phyloP scores from a whole-genome alignment of 108 stramenopile species.

The Poteriospumella lacustris region DNA sequence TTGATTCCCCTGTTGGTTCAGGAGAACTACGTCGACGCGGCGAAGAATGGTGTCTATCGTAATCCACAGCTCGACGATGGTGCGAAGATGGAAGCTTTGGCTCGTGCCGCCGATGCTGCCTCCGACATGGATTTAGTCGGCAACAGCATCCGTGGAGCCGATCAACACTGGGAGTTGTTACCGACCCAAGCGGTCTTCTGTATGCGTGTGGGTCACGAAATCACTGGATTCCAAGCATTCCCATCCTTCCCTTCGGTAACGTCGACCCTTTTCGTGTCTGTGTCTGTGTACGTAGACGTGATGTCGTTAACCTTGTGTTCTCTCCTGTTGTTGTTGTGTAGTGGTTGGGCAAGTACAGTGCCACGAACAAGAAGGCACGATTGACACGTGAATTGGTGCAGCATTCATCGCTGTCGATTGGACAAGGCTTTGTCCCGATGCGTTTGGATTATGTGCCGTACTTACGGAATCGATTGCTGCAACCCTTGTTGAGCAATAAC shows the following conservation, averaged over 20 bases:
- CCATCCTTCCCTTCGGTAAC: slow-evolving; percentile 72
- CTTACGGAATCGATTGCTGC: slow-evolving; percentile 58
- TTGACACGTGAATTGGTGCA: slow-evolving; percentile 73
- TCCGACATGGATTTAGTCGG: slow-evolving; percentile 78
- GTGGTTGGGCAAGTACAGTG: slow-evolving; percentile 91
- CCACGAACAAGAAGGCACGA: slow-evolving; percentile 68
- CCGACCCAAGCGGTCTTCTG: slow-evolving; percentile 67
- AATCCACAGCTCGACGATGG: background rate
- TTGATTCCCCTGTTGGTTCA: slow-evolving; percentile 84
- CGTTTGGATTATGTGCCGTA: slow-evolving; percentile 72
- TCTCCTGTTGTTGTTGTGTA: background rate
- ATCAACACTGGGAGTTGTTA: slow-evolving; percentile 87
- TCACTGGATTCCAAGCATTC: slow-evolving; percentile 69
- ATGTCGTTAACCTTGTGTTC: no score
- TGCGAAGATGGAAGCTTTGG: slow-evolving; percentile 30
- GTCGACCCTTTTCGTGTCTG: background rate
- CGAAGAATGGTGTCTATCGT: slow-evolving; percentile 50
- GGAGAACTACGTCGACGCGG: slow-evolving; percentile 80
- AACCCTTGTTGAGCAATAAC: slow-evolving; percentile 45
- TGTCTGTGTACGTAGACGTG: background rate
- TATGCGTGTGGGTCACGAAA: slow-evolving; percentile 78
- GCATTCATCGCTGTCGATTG: slow-evolving; percentile 75
- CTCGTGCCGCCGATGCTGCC: slow-evolving; percentile 70
- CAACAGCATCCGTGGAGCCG: slow-evolving; percentile 68
- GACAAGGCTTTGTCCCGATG: slow-evolving; percentile 59